Percentiles rank a stretch among this genome's conserved stretches.
phyloP scores from a whole-genome alignment of 2,329 filamentous ascomycete species.

The Penicillium palitans region DNA sequence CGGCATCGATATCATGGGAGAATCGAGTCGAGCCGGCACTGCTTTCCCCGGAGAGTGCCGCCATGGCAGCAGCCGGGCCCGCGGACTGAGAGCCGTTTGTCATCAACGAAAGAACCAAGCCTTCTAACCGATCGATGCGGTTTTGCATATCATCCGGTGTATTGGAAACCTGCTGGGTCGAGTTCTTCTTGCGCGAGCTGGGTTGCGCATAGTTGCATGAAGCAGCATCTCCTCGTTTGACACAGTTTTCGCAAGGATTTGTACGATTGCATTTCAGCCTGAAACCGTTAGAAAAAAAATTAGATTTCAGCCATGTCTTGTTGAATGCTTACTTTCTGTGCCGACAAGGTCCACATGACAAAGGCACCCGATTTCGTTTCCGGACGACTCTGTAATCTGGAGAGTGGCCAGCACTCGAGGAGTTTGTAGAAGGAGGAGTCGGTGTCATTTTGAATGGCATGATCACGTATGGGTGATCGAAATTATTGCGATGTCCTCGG shows the following conservation, averaged over 20 bases:
- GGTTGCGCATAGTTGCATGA: constrained; percentile 80
- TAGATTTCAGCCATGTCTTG: constrained; percentile 1
- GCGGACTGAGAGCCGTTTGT: constrained; percentile 72
- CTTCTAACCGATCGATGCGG: constrained; percentile 91
- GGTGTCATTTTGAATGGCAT: constrained; percentile 37
- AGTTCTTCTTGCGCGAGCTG: constrained; percentile 69
- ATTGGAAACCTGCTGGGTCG: constrained; percentile 57
- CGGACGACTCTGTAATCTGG: constrained; percentile 87
- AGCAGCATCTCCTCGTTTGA: constrained; percentile 76
- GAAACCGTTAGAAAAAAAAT: constrained; percentile 13
- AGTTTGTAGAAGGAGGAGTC: constrained; percentile 59
- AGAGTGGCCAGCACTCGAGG: constrained; percentile 74
- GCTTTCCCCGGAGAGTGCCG: constrained; percentile 52
- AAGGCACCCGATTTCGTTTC: constrained; percentile 85
- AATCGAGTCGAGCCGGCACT: constrained; percentile 41
- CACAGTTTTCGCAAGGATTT: constrained; percentile 90
- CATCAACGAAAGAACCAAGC: constrained; percentile 89
- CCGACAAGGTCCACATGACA: constrained; percentile 88
- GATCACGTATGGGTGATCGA: background rate
- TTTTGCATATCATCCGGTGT: constrained; percentile 97
- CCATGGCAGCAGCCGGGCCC: constrained; percentile 60
- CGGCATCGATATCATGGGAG: constrained; percentile 42
- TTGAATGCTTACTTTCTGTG: constrained; percentile 73
- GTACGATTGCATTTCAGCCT: constrained; percentile 89
- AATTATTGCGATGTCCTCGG: too few species aligned